Conservation (phyloP, 192 early-diverging fungal species). For the Rhizophlyctis rosea region DNA sequence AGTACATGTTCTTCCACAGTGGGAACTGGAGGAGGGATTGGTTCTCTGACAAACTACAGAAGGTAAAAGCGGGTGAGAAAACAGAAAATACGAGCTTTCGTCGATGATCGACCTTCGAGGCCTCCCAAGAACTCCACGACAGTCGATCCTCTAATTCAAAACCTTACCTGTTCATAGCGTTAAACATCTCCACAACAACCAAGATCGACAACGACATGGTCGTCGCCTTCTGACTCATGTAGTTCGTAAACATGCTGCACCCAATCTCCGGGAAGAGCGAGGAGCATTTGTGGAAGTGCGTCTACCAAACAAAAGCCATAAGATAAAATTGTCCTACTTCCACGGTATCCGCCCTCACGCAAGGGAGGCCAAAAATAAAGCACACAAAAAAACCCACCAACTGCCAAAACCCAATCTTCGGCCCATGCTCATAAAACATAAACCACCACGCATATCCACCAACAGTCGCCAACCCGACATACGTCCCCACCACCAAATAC, state of each 20-base stretch:
- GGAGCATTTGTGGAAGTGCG: conserved; percentile 89
- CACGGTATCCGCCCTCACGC: conserved; percentile 10
- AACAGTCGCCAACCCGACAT: conserved; percentile 90
- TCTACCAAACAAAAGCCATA: conserved; percentile 42
- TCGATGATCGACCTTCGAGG: too few relatives aligned
- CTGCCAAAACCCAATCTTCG: conserved; percentile 84
- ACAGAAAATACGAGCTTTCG: too few relatives aligned
- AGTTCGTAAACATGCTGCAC: conserved; percentile 85
- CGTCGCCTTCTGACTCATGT: conserved; percentile 79
- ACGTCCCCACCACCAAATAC: conserved; percentile 87
- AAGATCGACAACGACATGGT: conserved; percentile 94
- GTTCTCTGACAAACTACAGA: conserved; percentile 77
- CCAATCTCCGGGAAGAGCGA: conserved; percentile 87
- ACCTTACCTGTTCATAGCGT: conserved; percentile 87
- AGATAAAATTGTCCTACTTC: conserved; percentile 11
- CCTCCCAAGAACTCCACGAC: too few relatives aligned
- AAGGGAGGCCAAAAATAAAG: conserved; percentile 14
- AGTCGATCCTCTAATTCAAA: too few relatives aligned
- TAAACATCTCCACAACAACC: conserved; percentile 98
- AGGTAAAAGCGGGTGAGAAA: not conserved
- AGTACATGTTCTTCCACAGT: conserved; percentile 87
- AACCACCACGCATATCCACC: conserved; percentile 99
- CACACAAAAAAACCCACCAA: conserved; percentile 51
- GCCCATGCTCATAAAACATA: conserved; percentile 87
- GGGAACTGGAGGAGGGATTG: conserved; percentile 87